Base-by-base conservation (phyloP, 2,329 filamentous ascomycete genomes). In the Microcyclosporella mali region DNA sequence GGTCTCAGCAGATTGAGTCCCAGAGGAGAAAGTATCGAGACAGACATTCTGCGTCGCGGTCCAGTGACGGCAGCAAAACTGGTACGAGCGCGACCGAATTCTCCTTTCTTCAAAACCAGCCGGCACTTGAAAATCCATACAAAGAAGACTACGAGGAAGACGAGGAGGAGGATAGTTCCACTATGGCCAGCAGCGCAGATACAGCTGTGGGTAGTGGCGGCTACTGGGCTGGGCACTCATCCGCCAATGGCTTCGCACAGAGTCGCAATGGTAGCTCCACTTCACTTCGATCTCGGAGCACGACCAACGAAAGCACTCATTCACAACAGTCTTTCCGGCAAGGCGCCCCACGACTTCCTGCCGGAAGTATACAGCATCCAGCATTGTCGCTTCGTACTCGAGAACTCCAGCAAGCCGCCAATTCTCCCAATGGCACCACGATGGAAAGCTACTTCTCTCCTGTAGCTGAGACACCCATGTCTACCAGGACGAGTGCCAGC, bases 401-500 rank as follows among this genome's bases (percentile, higher is more conserved):
- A 56, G 70, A 78, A 53, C 60, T 74, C n/a, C 61, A 58, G 56
- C 41, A 58, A 46, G 66, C 65, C 18, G 66, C 63, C 43, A 65
- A 70, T 40, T 86, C 84, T 11, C 84, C 86, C 1, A 70, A 73
- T 18, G 71, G 78, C 15, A 74, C 78, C 39, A 72, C 70, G 28
- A 45, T 44, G n/a, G 87, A 88, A 45, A 95, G 89, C 3, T 97
- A 95, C 67, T 98, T 98, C 66, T 97, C 90, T 0, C 92, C 92
- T 0, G 88, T 85, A 0, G 85, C 86, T 8, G 80, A 81, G 33
- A 87, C 84, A 8, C 83, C 84, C 8, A 48, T 49, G 37, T 53
- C 49, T 11, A 83, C 83, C 17, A 77, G 86, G 37, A 83, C 84
- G 6, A 89, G 85, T 62, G 80, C 80, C 1, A 76, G 68, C 46